A percentile compares a stretch with the other conserved stretches of the same genome.
Evolutionary conservation across 495 filamentous ascomycete species (phyloP).

Genomic region (Talaromyces adpressus): DNA sequence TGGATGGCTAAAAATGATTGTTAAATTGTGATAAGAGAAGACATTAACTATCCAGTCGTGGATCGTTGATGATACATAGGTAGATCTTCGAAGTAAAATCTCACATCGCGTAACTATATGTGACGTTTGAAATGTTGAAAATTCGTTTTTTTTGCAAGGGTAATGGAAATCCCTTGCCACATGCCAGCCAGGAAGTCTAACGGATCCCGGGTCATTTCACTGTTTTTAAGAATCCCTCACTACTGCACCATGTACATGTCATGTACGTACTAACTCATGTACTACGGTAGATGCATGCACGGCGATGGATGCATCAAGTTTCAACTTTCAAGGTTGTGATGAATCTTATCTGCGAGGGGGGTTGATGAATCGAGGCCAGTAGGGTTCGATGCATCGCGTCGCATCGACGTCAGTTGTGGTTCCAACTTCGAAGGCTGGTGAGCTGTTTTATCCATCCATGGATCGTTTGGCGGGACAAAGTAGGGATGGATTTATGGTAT

Average conservation of each 20-base stretch:
- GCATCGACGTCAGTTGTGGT: not conserved
- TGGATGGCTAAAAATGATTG: not conserved
- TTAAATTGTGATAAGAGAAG: not conserved
- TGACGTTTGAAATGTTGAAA: not conserved
- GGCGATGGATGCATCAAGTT: not conserved
- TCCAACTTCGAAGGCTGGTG: not conserved
- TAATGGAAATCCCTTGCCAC: not conserved
- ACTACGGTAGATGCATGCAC: not conserved
- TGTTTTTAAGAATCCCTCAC: not conserved
- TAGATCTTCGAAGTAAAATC: not conserved
- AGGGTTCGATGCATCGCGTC: not conserved
- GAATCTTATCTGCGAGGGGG: not conserved
- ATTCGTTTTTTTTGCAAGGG: not conserved
- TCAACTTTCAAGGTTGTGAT: not conserved
- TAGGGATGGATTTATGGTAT: no score
- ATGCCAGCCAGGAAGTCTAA: not conserved
- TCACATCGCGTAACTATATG: not conserved
- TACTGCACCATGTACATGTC: not conserved
- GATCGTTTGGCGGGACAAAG: no score
- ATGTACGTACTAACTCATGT: not conserved
- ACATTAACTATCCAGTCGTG: not conserved
- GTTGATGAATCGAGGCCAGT: not conserved
- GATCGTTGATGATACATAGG: not conserved
- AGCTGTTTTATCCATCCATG: not conserved
- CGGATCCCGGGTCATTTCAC: not conserved